Percentiles rank a stretch among this genome's conserved stretches.
Conservation (phyloP, 192 early-diverging fungal species). For the Borealophlyctis nickersoniae region DNA sequence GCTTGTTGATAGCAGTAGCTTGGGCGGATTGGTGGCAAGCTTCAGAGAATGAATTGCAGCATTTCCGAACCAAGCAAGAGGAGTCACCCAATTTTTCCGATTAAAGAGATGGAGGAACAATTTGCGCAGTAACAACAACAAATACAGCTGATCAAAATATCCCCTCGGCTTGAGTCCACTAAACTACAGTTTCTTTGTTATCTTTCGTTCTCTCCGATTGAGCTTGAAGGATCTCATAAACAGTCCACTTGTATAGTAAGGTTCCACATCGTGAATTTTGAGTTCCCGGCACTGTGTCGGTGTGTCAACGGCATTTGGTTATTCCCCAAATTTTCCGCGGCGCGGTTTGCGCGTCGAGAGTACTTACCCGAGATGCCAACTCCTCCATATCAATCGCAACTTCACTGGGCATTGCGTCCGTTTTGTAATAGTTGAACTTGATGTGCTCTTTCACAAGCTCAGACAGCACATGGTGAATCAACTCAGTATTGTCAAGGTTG, state of each 20-base stretch:
- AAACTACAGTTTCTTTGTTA: conserved; percentile 18
- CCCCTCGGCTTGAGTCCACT: neutral
- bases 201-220: conserved; percentile 7
- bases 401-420: conserved; percentile 54
- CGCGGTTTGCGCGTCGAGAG: too few species aligned
- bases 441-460: conserved; percentile 73
- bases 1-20: neutral
- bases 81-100: too few species aligned
- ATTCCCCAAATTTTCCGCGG: too few species aligned
- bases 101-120: too few species aligned
- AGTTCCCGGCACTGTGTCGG: conserved; percentile 34
- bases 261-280: conserved; percentile 62
- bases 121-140: too few species aligned
- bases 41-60: too few species aligned
- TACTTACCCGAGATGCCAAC: conserved; percentile 55
- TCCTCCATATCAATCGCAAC: conserved; percentile 63
- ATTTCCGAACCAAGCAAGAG: too few species aligned
- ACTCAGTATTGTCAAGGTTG: conserved; percentile 75
- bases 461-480: conserved; percentile 72
- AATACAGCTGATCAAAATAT: too few species aligned
- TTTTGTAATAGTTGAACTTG: conserved; percentile 65
- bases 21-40: neutral
- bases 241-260: conserved; percentile 55
- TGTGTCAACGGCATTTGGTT: too few species aligned
- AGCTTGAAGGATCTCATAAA: conserved; percentile 35